Conservation (phyloP, 2,329 filamentous ascomycete genomes). For the Coniosporium tulheliwenetii region DNA sequence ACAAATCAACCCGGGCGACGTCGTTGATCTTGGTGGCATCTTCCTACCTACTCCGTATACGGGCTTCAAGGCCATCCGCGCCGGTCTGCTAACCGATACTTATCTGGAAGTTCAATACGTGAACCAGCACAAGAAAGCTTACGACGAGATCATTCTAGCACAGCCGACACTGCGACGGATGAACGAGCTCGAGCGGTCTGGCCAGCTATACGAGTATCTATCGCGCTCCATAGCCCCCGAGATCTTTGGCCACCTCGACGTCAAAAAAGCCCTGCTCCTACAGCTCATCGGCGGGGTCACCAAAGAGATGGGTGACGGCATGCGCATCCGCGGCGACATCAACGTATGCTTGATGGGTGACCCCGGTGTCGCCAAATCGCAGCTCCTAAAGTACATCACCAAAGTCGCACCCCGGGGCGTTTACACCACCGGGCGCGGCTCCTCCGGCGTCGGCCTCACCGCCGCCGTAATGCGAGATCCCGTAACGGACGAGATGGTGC, state of each 20-base stretch:
- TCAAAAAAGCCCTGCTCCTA: slow-evolving; percentile 94
- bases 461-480: slow-evolving; percentile 74
- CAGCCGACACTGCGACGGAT: slow-evolving; percentile 67
- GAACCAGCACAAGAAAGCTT: slow-evolving; percentile 94
- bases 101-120: slow-evolving; percentile 92
- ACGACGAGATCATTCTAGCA: slow-evolving; percentile 81
- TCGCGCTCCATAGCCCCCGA: slow-evolving; percentile 94
- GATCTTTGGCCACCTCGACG: slow-evolving; percentile 90
- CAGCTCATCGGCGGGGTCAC: slow-evolving; percentile 90
- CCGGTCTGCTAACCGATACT: slow-evolving; percentile 90
- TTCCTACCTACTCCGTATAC: slow-evolving; percentile 97
- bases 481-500: slow-evolving; percentile 71
- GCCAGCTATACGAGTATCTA: slow-evolving; percentile 89
- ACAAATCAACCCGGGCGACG: slow-evolving; percentile 81
- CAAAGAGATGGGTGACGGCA: slow-evolving; percentile 93
- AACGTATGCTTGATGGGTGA: slow-evolving; percentile 99
- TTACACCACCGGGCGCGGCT: slow-evolving; percentile 68
- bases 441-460: slow-evolving; percentile 68
- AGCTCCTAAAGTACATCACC: slow-evolving; percentile 94
- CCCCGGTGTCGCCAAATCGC: slow-evolving; percentile 97
- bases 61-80: slow-evolving; percentile 94
- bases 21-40: slow-evolving; percentile 86
- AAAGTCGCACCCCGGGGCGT: slow-evolving; percentile 92
- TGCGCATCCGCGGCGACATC: slow-evolving; percentile 98
- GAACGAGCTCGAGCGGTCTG: slow-evolving; percentile 67